phyloP scores from a whole-genome alignment of 805 yeast species.

The Candida ortonii region DNA sequence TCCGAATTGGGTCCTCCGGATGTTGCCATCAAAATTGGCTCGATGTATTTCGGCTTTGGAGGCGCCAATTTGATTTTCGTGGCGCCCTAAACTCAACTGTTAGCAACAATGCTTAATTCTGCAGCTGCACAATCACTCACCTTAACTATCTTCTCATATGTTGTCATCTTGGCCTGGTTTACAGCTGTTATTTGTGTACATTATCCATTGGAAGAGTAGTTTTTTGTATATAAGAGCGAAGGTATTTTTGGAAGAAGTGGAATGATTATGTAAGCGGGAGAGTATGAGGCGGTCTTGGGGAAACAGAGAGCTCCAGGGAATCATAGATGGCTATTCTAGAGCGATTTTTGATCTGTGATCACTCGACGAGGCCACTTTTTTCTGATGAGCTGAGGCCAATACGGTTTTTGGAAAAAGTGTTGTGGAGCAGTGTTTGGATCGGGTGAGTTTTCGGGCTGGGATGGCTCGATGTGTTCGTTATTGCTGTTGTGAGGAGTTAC shows the following conservation, averaged over 20 bases:
- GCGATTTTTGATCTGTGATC: too few species aligned
- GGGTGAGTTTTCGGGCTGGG: neutral
- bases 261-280: too few species aligned
- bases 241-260: too few species aligned
- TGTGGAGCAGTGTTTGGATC: neutral
- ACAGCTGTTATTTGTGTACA: conserved; percentile 5
- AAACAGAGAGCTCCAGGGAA: too few species aligned
- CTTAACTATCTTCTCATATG: conserved; percentile 25
- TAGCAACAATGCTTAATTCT: neutral
- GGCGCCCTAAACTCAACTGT: conserved; percentile 46
- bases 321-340: too few species aligned
- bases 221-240: conserved; percentile 1
- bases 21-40: conserved; percentile 80
- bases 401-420: conserved; percentile 13
- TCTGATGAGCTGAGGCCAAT: conserved; percentile 10
- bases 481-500: conserved; percentile 1
- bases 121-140: conserved; percentile 7
- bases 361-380: too few species aligned
- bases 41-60: conserved; percentile 95
- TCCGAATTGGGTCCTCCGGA: conserved; percentile 45
- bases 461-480: too few species aligned
- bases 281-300: too few species aligned
- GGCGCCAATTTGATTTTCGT: conserved; percentile 84
- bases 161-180: conserved; percentile 25
- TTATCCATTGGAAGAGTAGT: conserved; percentile 1